A percentile compares a stretch with the other conserved stretches of the same genome.
Conservation (phyloP, 2,329 filamentous ascomycete genomes). For the Neofusicoccum kwambonambiense region DNA sequence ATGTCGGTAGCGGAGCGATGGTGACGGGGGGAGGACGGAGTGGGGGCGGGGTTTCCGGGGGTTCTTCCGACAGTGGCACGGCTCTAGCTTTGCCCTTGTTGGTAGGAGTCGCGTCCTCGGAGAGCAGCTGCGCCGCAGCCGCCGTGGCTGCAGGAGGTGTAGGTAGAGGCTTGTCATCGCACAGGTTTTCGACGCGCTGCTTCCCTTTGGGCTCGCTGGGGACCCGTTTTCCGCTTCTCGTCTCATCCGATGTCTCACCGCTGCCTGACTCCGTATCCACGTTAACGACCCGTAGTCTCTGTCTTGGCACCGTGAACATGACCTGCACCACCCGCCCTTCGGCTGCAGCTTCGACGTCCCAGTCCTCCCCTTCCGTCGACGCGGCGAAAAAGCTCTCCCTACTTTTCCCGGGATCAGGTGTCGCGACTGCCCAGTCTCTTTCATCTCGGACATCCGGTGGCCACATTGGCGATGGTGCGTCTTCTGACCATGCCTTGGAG, state of each 20-base stretch:
- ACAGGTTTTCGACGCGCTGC: neutral
- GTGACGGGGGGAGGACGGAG: neutral
- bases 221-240: neutral
- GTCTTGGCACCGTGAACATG: slow-evolving; percentile 92
- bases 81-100: neutral
- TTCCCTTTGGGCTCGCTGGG: slow-evolving; percentile 4
- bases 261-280: slow-evolving; percentile 3
- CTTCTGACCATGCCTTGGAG: slow-evolving; percentile 42
- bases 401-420: slow-evolving; percentile 4
- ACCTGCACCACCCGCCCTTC: slow-evolving; percentile 50
- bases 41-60: neutral
- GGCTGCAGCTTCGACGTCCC: slow-evolving; percentile 52
- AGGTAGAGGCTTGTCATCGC: neutral
- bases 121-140: neutral
- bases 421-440: slow-evolving; percentile 32
- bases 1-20: neutral
- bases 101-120: neutral
- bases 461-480: slow-evolving; percentile 44
- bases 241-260: slow-evolving; percentile 1
- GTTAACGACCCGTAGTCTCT: slow-evolving; percentile 86
- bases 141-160: neutral
- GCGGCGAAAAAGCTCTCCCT: slow-evolving; percentile 22
- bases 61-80: neutral
- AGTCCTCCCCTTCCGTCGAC: slow-evolving; percentile 39
- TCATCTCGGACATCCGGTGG: slow-evolving; percentile 28